A percentile compares a stretch with the other conserved stretches of the same genome.
Evolutionary conservation across 257 asterid species (phyloP).

Genomic region (Petunia axillaris): DNA sequence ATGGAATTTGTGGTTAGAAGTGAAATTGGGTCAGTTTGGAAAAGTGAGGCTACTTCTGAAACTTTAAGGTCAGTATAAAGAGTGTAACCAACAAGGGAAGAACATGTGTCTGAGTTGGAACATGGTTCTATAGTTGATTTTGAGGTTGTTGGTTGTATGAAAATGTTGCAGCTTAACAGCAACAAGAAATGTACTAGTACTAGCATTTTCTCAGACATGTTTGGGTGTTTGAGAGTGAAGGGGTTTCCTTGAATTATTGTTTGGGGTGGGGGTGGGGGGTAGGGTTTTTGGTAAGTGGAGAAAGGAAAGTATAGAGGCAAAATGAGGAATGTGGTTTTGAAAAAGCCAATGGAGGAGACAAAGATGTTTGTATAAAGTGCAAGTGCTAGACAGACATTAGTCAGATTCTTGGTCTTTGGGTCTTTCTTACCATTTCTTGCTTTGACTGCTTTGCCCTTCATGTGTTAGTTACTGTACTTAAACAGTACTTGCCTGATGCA

Average conservation of each 20-base stretch:
- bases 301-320: constrained; percentile 24
- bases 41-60: constrained; percentile 88
- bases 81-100: constrained; percentile 80
- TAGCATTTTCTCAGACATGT: background rate
- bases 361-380: background rate
- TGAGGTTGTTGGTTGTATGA: constrained; percentile 45
- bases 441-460: background rate
- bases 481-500: too few relatives aligned
- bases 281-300: background rate
- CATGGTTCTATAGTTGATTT: constrained; percentile 97
- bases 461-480: background rate
- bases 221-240: constrained; percentile 3
- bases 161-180: constrained; percentile 23
- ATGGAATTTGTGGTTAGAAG: constrained; percentile 77
- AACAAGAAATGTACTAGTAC: constrained; percentile 11
- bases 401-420: constrained; percentile 14
- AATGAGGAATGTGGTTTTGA: background rate
- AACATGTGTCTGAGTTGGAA: constrained; percentile 74
- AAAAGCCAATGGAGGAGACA: constrained; percentile 13
- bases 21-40: constrained; percentile 78
- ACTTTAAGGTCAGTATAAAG: constrained; percentile 96
- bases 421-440: background rate
- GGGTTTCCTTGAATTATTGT: constrained; percentile 10
- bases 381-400: background rate
- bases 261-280: background rate